Base-by-base conservation (phyloP, 2,329 filamentous ascomycete species). In the Didymosphaeria variabile region DNA sequence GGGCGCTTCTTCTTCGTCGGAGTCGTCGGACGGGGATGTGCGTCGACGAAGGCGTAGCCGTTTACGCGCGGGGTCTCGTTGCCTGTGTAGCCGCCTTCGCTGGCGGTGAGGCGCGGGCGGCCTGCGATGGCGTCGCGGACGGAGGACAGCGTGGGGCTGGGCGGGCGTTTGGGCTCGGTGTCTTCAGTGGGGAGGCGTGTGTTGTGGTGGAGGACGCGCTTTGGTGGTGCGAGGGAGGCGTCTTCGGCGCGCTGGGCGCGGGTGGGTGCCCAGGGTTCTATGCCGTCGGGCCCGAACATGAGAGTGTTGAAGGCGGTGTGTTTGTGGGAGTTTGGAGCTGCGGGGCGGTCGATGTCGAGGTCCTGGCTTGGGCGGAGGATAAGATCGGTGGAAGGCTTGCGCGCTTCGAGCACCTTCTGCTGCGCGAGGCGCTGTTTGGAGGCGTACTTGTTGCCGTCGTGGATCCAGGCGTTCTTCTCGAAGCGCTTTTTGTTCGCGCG, bases 21-120 rank as follows among this genome's bases (percentile, higher is more conserved):
- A 4, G 47, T 79, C 76, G 12, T 60, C 84, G 0, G 87, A 86
- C 44, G 93, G 66, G 97, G 93, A 26, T 97, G 92, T 59, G 96
- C 93, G 68, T 97, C 93, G 38, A 99, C 94, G 78, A 97, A 98
- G 0, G 93, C 87, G 76, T 97, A 99, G 1, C 95, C 95, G 65
- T 96, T 97, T 0, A 98, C 92, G 2, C 92, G 86, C 0, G 94
- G 95, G 0, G 94, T 98, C 77, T 96, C 93, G 60, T 85, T 86
- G 17, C 90, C 91, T 1, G 83, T 83, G 62, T 83, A 86, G 2
- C 85, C 84, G 2, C 84, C 84, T 67, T 92, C 89, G 13, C 87
- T 87, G 26, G 89, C 86, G 9, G 84, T 85, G 2, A 84, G 81
- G 9, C 87, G 86, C 5, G 90, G 87, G 8, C 84, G 87, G 10